Conservation (phyloP, 2,329 filamentous ascomycete species). For the Decorospora gaudefroyi region DNA sequence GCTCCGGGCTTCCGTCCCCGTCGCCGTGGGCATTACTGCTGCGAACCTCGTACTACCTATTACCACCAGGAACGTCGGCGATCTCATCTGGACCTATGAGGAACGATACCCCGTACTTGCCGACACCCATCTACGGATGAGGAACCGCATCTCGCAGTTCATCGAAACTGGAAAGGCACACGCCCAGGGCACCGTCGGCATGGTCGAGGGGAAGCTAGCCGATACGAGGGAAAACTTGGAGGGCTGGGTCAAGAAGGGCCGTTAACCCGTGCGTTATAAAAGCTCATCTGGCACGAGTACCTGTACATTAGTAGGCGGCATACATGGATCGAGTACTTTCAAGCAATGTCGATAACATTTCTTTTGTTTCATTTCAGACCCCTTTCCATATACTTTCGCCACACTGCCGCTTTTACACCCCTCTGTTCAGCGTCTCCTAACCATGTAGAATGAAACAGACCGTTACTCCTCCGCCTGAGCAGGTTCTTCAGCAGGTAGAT, state of each 20-base stretch:
- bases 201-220: conserved; percentile 80
- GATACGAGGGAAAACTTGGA: conserved; percentile 77
- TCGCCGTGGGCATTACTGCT: conserved; percentile 78
- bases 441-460: too few relatives aligned
- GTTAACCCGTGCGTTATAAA: conserved; percentile 55
- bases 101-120: conserved; percentile 81
- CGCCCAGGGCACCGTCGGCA: conserved; percentile 68
- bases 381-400: not conserved
- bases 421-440: too few relatives aligned
- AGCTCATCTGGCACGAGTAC: conserved; percentile 17
- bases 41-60: conserved; percentile 84
- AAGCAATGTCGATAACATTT: conserved; percentile 10
- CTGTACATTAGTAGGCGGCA: conserved; percentile 23
- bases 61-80: conserved; percentile 85
- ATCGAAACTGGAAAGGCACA: conserved; percentile 76
- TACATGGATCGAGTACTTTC: conserved; percentile 6
- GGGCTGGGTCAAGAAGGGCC: conserved; percentile 89
- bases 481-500: not conserved
- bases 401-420: too few relatives aligned
- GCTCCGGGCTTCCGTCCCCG: conserved; percentile 74
- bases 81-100: conserved; percentile 91
- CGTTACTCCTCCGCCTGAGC: not conserved
- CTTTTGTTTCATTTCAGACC: not conserved
- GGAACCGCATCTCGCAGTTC: conserved; percentile 69
- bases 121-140: conserved; percentile 75